Percentiles rank a stretch among this genome's conserved stretches.
Evolutionary conservation across 2,329 filamentous ascomycete species (phyloP).

Genomic region (Fusarium domesticum): DNA sequence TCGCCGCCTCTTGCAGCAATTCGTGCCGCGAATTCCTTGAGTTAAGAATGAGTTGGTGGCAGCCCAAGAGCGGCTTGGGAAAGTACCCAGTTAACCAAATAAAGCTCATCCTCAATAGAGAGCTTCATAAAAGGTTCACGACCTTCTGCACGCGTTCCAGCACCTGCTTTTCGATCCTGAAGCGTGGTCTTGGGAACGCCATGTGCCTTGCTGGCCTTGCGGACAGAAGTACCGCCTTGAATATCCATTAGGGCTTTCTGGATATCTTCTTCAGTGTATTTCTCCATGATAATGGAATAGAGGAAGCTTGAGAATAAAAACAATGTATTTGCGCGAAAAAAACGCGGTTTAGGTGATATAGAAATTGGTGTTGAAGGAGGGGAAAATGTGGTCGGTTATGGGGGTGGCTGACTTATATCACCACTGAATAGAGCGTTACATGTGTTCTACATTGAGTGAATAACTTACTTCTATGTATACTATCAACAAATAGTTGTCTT

Average conservation of each 20-base stretch:
- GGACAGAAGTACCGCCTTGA: not conserved
- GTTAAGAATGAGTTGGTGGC: not conserved
- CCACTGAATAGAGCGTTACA: too few species aligned
- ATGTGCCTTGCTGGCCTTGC: not conserved
- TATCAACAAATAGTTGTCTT: too few species aligned
- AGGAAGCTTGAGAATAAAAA: too few species aligned
- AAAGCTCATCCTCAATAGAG: not conserved
- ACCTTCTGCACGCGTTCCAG: not conserved
- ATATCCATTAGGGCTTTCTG: not conserved
- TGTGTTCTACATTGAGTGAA: too few species aligned
- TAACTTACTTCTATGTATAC: too few species aligned
- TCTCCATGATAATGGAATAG: not conserved
- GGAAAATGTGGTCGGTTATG: too few species aligned
- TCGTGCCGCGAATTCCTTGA: not conserved
- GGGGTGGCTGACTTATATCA: constrained; percentile 13
- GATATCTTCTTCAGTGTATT: not conserved
- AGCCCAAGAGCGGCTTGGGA: not conserved
- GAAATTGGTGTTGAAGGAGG: not conserved
- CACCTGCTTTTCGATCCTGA: not conserved
- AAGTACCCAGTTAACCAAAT: not conserved
- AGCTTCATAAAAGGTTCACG: not conserved
- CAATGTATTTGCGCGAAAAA: too few species aligned
- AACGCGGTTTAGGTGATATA: too few species aligned
- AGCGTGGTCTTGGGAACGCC: not conserved
- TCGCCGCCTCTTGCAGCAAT: not conserved